phyloP scores from a whole-genome alignment of 352 stramenopile species.

The Pythium aristosporum region DNA sequence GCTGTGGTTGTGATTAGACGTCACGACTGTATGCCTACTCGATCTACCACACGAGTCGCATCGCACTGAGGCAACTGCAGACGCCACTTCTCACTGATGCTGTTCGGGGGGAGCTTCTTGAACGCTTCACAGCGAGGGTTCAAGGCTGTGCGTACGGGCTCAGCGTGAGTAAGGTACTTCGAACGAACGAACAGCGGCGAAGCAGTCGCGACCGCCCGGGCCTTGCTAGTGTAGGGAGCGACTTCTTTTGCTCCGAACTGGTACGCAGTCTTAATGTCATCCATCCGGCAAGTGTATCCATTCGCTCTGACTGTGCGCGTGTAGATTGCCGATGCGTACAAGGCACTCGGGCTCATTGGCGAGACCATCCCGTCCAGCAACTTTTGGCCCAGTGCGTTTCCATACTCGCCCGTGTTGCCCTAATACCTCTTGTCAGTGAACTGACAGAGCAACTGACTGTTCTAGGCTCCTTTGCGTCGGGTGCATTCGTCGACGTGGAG shows the following conservation, averaged over 20 bases:
- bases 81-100: conserved; percentile 49
- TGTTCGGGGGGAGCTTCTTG: conserved; percentile 48
- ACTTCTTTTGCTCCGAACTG: conserved; percentile 74
- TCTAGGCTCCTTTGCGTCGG: conserved; percentile 47
- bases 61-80: conserved; percentile 44
- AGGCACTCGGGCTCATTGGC: conserved; percentile 49
- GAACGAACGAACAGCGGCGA: conserved; percentile 18
- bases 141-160: conserved; percentile 49
- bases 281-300: not conserved
- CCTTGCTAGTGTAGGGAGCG: conserved; percentile 3
- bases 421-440: not conserved
- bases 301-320: not conserved
- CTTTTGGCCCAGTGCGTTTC: conserved; percentile 53
- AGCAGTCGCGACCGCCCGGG: not conserved
- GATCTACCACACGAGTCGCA: conserved; percentile 47
- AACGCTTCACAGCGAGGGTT: conserved; percentile 32
- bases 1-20: conserved; percentile 21
- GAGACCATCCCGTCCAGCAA: conserved; percentile 36
- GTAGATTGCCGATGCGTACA: conserved; percentile 57
- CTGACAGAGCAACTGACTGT: not conserved
- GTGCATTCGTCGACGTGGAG: conserved; percentile 48
- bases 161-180: conserved; percentile 48
- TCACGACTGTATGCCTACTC: conserved; percentile 39
- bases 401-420: too few species aligned
- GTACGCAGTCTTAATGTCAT: conserved; percentile 21